A percentile compares a stretch with the other conserved stretches of the same genome.
phyloP scores from a whole-genome alignment of 2,329 filamentous ascomycete genomes.

The Exophiala aquamarina region DNA sequence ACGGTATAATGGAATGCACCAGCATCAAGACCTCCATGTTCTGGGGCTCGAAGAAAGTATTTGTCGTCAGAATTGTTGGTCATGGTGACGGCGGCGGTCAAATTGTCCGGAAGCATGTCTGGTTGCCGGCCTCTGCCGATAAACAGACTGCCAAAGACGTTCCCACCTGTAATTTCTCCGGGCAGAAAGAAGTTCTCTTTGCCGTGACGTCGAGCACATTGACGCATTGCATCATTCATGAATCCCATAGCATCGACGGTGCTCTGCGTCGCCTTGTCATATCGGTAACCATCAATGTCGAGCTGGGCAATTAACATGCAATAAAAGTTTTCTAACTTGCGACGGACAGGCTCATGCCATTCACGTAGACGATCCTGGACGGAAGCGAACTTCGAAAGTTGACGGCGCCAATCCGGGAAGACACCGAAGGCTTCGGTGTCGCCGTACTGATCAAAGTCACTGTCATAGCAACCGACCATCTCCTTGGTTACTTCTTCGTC shows the following conservation, averaged over 20 bases:
- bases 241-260: slow-evolving; percentile 62
- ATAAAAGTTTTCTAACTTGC: slow-evolving; percentile 60
- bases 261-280: slow-evolving; percentile 66
- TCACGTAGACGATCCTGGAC: slow-evolving; percentile 67
- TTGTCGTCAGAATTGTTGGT: slow-evolving; percentile 44
- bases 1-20: slow-evolving; percentile 65
- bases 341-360: slow-evolving; percentile 59
- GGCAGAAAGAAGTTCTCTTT: slow-evolving; percentile 66
- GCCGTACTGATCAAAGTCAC: slow-evolving; percentile 66
- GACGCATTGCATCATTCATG: slow-evolving; percentile 57
- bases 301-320: slow-evolving; percentile 63
- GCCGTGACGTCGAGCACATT: slow-evolving; percentile 56
- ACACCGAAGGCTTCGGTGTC: slow-evolving; percentile 65
- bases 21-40: slow-evolving; percentile 51
- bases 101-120: slow-evolving; percentile 49
- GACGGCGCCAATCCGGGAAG: slow-evolving; percentile 62
- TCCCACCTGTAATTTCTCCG: slow-evolving; percentile 64
- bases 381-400: slow-evolving; percentile 65
- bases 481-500: slow-evolving; percentile 46
- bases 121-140: slow-evolving; percentile 63
- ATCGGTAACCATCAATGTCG: slow-evolving; percentile 67
- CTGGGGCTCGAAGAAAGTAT: slow-evolving; percentile 54
- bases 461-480: slow-evolving; percentile 59
- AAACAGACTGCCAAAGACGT: slow-evolving; percentile 61
- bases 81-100: slow-evolving; percentile 50